Evolutionary conservation across 2,329 filamentous ascomycete genomes (phyloP), one percentile per base, ranked within the genome.

Genomic region (Neonectria faginata): DNA sequence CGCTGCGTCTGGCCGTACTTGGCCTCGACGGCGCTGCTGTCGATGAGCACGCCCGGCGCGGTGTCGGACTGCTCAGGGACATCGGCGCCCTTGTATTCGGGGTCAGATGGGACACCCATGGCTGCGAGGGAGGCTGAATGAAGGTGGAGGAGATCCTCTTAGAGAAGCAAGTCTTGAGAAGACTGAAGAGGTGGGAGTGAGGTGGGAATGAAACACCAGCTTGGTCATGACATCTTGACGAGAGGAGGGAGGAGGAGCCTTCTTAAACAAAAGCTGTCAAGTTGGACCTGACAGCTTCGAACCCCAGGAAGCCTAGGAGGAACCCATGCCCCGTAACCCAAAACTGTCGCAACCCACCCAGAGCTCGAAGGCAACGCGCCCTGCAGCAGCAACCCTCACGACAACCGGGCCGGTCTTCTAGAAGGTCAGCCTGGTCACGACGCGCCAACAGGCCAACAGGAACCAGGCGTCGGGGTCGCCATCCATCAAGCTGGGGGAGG

Each of bases 1-100:
- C 76, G 76, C 16, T 74, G 63, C n/a, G 77, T 79, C 65, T 76
- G 70, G 22, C 77, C 77, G 55, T 78, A 77, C 60, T 73, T 65
- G 39, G 60, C 67, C 9, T 74, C 72, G 27, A 73, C 71, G 16
- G 59, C 44, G 67, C 67, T 72, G 63, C 59, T 57, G 47, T 74
- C 71, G 56, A 74, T 63, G 55, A 74, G 72, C 50, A 74, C 66
- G 45, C 72, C 72, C 11, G 72, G 71, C 16, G 71, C 60, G 48
- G 71, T 74, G 62, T 74, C 72, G n/a, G 69, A 68, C 45, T 69
- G 65, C 29, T 70, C 70, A 55, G 69, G 70, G 55, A 62, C 72
- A 55, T 74, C 71, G 25, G 60, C 69, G 54, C 67, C 69, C 44
- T 74, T 74, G 50, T 70, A 54, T 62, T 74, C 72, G 57, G 66